These are phyloP conservation scores for Trichosporon sp. DNA, from an alignment of 1,284 basidiomycete genomes.

Conservation along the genomic window DNA sequence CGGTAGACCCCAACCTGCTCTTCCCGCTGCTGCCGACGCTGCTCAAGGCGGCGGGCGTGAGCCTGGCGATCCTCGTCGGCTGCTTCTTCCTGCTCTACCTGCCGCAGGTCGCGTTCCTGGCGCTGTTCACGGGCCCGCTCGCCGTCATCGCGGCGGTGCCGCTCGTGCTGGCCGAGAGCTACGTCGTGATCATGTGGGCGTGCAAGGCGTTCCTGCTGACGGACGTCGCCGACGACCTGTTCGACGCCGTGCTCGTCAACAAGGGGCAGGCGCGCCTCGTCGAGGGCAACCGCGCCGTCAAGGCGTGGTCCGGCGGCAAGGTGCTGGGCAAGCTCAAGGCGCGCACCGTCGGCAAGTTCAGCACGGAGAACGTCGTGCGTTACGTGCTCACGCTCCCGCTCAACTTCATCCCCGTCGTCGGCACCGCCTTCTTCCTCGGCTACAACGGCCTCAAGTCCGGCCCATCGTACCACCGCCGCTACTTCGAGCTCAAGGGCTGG, in stretches of 20 bases:
- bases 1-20: conserved; percentile 47
- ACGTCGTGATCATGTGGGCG: conserved; percentile 53
- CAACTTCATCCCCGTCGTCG: conserved; percentile 64
- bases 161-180: conserved; percentile 51
- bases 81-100: conserved; percentile 64
- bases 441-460: conserved; percentile 55
- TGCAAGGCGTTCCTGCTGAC: conserved; percentile 55
- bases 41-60: conserved; percentile 40
- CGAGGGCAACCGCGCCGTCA: conserved; percentile 45
- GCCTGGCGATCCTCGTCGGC: conserved; percentile 49
- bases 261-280: conserved; percentile 49
- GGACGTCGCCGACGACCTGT: conserved; percentile 53
- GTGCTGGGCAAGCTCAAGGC: conserved; percentile 47
- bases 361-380: conserved; percentile 44
- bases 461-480: conserved; percentile 61
- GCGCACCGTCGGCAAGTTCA: conserved; percentile 44
- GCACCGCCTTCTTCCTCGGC: conserved; percentile 59
- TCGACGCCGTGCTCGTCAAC: conserved; percentile 48
- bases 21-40: conserved; percentile 48
- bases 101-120: conserved; percentile 63
- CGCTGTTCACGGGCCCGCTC: conserved; percentile 61
- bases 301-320: conserved; percentile 24
- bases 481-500: conserved; percentile 63
- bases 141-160: conserved; percentile 51
- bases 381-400: conserved; percentile 50